Percentiles rank a stretch among this genome's conserved stretches.
These are phyloP conservation scores for Russula olivacea DNA, from an alignment of 768 basidiomycete species.

Conservation along the genomic window DNA sequence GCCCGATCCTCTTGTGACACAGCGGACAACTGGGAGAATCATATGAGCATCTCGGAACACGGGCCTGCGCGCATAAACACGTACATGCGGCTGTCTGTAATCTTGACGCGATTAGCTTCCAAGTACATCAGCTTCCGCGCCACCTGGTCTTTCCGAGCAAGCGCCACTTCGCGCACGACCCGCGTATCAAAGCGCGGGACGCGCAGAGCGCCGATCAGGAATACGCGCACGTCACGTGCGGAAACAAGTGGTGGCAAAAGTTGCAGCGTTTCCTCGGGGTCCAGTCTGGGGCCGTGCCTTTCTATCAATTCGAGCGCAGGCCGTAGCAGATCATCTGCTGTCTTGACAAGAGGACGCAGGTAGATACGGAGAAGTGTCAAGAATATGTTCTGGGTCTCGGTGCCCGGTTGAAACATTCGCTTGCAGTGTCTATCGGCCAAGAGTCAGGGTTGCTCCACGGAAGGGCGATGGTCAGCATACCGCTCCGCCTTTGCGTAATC, in stretches of 20 bases:
- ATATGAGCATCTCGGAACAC: not conserved
- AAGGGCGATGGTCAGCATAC: slow-evolving; percentile 39
- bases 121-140: slow-evolving; percentile 66
- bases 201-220: slow-evolving; percentile 66
- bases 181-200: slow-evolving; percentile 61
- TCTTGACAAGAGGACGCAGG: slow-evolving; percentile 60
- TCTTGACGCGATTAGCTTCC: slow-evolving; percentile 77
- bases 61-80: slow-evolving; percentile 29
- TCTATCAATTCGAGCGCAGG: slow-evolving; percentile 88
- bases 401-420: slow-evolving; percentile 57
- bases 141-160: slow-evolving; percentile 73
- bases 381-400: slow-evolving; percentile 62
- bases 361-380: slow-evolving; percentile 83
- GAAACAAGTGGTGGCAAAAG: slow-evolving; percentile 88
- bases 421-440: slow-evolving; percentile 72
- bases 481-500: slow-evolving; percentile 87
- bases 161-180: slow-evolving; percentile 63
- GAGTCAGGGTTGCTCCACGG: not conserved
- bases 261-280: slow-evolving; percentile 74
- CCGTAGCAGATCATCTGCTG: slow-evolving; percentile 51
- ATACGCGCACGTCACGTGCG: slow-evolving; percentile 69
- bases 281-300: slow-evolving; percentile 75
- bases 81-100: slow-evolving; percentile 90
- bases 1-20: slow-evolving; percentile 26
- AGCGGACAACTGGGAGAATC: slow-evolving; percentile 21